These are phyloP conservation scores for Psilocybe tampanensis DNA, from an alignment of 768 basidiomycete genomes.

Conservation along the genomic window DNA sequence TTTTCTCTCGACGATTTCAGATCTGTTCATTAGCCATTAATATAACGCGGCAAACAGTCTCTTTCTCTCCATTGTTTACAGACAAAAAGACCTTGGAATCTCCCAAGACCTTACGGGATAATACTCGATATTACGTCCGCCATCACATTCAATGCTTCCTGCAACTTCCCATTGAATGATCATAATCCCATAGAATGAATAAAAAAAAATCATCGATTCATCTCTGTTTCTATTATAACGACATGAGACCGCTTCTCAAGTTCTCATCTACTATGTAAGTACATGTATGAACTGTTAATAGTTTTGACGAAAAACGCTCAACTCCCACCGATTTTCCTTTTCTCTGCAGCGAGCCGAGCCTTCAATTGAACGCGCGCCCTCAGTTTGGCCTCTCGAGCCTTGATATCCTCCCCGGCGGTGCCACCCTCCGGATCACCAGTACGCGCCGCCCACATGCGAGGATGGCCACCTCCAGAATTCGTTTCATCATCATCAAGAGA, in stretches of 20 bases:
- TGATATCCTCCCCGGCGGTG: conserved; percentile 22
- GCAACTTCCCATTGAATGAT: conserved; percentile 5
- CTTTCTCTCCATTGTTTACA: conserved; percentile 8
- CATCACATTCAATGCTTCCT: conserved; percentile 6
- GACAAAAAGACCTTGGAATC: conserved; percentile 8
- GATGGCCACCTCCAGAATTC: conserved; percentile 6
- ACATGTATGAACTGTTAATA: conserved; percentile 1
- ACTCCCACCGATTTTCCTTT: conserved; percentile 12
- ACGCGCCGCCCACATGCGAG: conserved; percentile 1
- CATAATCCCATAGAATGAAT: not conserved
- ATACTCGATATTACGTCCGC: conserved; percentile 10
- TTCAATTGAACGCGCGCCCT: conserved; percentile 51
- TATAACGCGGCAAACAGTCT: not conserved
- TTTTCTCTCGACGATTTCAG: not conserved
- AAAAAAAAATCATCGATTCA: conserved; percentile 3
- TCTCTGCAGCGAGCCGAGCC: conserved; percentile 40
- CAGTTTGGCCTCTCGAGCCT: conserved; percentile 43
- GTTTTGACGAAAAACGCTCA: conserved; percentile 4
- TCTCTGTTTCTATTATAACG: conserved; percentile 3
- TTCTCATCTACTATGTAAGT: too few species aligned
- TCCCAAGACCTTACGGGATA: conserved; percentile 12
- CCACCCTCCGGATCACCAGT: conserved; percentile 16
- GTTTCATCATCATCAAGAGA: not conserved
- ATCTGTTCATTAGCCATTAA: not conserved
- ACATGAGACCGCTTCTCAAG: not conserved